Evolutionary conservation across 2,329 filamentous ascomycete species (phyloP).

Genomic region (Fusarium austroafricanum): DNA sequence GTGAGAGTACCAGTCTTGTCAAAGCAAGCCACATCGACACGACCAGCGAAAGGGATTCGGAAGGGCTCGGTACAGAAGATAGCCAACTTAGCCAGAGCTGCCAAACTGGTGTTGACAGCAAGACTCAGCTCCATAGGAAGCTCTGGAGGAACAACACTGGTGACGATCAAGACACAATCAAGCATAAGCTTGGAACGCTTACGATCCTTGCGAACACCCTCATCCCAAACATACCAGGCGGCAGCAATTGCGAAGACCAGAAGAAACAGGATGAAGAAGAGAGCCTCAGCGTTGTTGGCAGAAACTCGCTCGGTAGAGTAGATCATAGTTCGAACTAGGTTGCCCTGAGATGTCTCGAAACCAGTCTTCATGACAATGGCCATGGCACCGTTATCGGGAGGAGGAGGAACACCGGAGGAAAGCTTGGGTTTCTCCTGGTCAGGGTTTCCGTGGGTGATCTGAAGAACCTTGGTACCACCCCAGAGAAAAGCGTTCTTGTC

Average conservation of each 20-base stretch:
- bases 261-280: slow-evolving; percentile 98
- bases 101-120: slow-evolving; percentile 96
- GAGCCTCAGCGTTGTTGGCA: slow-evolving; percentile 95
- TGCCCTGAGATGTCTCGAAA: slow-evolving; percentile 98
- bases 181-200: slow-evolving; percentile 97
- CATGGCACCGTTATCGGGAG: slow-evolving; percentile 93
- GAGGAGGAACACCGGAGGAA: slow-evolving; percentile 80
- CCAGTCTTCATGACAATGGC: slow-evolving; percentile 97
- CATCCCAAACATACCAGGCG: slow-evolving; percentile 99
- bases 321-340: slow-evolving; percentile 98
- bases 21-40: slow-evolving; percentile 96
- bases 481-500: slow-evolving; percentile 98
- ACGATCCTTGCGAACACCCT: slow-evolving; percentile 92
- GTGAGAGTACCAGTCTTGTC: slow-evolving; percentile 98
- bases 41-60: slow-evolving; percentile 94
- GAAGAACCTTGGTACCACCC: slow-evolving; percentile 96
- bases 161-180: slow-evolving; percentile 97
- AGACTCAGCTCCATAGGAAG: slow-evolving; percentile 97
- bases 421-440: slow-evolving; percentile 79
- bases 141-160: slow-evolving; percentile 97
- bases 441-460: slow-evolving; percentile 87
- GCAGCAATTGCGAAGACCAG: slow-evolving; percentile 96
- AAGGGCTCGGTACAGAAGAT: slow-evolving; percentile 99
- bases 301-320: slow-evolving; percentile 99
- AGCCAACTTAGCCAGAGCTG: slow-evolving; percentile 91